A percentile compares a stretch with the other conserved stretches of the same genome.
Evolutionary conservation across 495 filamentous ascomycete species (phyloP).

Genomic region (Thermothielavioides terrestris): DNA sequence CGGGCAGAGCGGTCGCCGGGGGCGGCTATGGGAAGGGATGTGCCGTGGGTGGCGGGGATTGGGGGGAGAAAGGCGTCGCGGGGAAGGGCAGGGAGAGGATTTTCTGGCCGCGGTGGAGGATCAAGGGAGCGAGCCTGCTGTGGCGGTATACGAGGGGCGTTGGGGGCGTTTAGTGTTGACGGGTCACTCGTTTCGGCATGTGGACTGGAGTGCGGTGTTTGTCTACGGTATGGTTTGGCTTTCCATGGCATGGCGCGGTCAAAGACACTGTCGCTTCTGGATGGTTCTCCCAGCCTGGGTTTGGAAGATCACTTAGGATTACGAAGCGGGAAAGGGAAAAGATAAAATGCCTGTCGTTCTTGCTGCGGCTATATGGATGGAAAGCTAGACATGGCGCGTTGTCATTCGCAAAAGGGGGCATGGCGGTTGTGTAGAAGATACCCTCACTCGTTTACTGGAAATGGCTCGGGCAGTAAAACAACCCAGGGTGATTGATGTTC

Average conservation of each 20-base stretch:
- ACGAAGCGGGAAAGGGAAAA: background rate
- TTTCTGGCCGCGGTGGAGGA: conserved; percentile 17
- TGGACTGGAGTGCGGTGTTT: background rate
- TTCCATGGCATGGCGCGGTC: background rate
- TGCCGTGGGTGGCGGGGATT: background rate
- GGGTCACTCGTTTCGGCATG: too few species aligned
- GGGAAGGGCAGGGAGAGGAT: conserved; percentile 8
- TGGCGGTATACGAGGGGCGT: conserved; percentile 27
- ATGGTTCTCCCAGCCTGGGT: too few species aligned
- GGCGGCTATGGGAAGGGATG: conserved; percentile 3
- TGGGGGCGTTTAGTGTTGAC: conserved; percentile 10
- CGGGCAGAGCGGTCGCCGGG: background rate
- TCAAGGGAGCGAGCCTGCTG: conserved; percentile 29
- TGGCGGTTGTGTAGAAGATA: too few species aligned
- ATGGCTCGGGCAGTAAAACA: too few species aligned
- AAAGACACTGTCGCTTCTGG: conserved; percentile 1
- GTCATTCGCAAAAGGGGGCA: too few species aligned
- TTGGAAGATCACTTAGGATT: background rate
- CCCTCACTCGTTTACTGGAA: background rate
- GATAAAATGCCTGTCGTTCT: background rate
- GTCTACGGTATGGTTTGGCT: background rate
- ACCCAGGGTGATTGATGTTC: too few species aligned
- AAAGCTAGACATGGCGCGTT: background rate
- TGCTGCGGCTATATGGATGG: background rate
- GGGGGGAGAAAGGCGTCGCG: background rate